Conservation (phyloP, 1,284 basidiomycete species). For the Ustilago cynodontis region DNA sequence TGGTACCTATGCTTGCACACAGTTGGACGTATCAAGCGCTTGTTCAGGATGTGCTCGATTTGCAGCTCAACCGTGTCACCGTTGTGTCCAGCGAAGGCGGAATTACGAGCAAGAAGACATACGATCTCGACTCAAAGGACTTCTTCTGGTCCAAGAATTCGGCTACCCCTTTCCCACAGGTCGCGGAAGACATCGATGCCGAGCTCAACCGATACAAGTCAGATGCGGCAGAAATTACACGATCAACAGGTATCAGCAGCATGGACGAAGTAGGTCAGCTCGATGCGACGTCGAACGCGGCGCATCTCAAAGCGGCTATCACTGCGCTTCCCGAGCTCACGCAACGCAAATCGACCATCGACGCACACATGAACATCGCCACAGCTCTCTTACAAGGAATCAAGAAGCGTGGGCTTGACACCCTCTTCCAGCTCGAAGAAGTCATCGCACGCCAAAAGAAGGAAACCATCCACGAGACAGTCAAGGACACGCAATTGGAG, state of each 20-base stretch:
- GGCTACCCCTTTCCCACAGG: conserved; percentile 95
- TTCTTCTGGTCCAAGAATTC: conserved; percentile 99
- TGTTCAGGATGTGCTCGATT: conserved; percentile 95
- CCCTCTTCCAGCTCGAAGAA: conserved; percentile 96
- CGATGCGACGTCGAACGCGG: conserved; percentile 90
- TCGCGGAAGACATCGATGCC: conserved; percentile 95
- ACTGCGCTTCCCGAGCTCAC: conserved; percentile 98
- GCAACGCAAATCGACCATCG: conserved; percentile 92
- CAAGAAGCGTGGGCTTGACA: conserved; percentile 93
- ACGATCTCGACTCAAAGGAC: conserved; percentile 97
- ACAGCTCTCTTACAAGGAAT: conserved; percentile 95
- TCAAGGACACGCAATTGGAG: conserved; percentile 71
- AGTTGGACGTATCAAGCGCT: conserved; percentile 99
- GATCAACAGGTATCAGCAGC: conserved; percentile 94
- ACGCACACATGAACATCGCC: conserved; percentile 99
- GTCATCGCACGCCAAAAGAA: conserved; percentile 76
- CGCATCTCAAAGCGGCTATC: conserved; percentile 96
- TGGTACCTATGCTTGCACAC: conserved; percentile 94
- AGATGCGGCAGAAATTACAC: conserved; percentile 96
- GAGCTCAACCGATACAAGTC: conserved; percentile 94
- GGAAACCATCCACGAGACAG: conserved; percentile 81
- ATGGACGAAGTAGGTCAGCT: conserved; percentile 82
- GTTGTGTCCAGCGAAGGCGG: conserved; percentile 72
- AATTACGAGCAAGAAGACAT: conserved; percentile 70
- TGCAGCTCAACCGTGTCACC: conserved; percentile 95